Evolutionary conservation across 129 eudicot species (phyloP).

Genomic region (Saposhnikovia divaricata): DNA sequence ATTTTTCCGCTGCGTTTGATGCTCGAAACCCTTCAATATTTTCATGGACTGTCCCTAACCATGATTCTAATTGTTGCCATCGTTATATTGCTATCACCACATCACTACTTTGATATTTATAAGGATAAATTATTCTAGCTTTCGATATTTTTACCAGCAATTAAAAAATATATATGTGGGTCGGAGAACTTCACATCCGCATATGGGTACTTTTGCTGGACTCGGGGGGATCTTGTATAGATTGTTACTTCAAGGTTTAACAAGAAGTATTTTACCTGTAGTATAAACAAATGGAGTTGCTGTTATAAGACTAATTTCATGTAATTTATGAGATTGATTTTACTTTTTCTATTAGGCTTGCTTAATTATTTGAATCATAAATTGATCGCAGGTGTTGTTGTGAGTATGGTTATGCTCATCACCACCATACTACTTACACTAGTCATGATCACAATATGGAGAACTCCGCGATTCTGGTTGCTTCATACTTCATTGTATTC

Average conservation of each 20-base stretch:
- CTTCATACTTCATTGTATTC: constrained; percentile 34
- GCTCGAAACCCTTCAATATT: too few species aligned
- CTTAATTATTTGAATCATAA: constrained; percentile 1
- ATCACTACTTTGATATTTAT: background rate
- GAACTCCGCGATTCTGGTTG: constrained; percentile 34
- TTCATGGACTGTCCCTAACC: background rate
- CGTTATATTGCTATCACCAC: background rate
- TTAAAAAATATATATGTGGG: too few species aligned
- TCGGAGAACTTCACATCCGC: too few species aligned
- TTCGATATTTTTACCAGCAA: background rate
- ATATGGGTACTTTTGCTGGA: background rate
- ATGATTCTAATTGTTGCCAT: background rate
- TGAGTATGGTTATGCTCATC: constrained; percentile 61
- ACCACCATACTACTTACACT: constrained; percentile 52
- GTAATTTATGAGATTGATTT: background rate
- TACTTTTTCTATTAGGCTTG: background rate
- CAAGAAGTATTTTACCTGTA: background rate
- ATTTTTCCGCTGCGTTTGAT: too few species aligned
- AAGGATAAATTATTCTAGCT: background rate
- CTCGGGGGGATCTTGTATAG: background rate
- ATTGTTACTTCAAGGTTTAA: background rate
- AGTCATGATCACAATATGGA: constrained; percentile 62
- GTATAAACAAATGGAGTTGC: background rate
- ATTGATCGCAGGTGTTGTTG: constrained; percentile 49
- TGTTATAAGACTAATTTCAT: background rate